These are phyloP conservation scores for Piper betle DNA, from an alignment of 164 flowering plant genomes.

Conservation along the genomic window DNA sequence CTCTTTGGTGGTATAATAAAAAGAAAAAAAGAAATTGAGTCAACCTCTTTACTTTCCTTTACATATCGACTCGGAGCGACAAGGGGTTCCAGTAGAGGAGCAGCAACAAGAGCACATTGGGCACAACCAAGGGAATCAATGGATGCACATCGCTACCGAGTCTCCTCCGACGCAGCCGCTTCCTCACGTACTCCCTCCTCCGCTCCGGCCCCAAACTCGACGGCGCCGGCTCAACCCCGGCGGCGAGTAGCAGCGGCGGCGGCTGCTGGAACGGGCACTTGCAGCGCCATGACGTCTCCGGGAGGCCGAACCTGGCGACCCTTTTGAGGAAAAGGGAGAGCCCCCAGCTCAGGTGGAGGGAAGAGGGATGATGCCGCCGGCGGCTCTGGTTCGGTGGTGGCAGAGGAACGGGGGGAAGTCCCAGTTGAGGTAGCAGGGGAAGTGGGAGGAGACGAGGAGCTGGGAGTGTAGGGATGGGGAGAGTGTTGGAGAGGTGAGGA, in stretches of 20 bases:
- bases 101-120: constrained; percentile 44
- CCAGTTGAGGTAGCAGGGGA: constrained; percentile 78
- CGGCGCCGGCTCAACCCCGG: constrained; percentile 53
- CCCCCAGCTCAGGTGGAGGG: constrained; percentile 37
- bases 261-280: constrained; percentile 80
- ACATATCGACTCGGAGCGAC: constrained; percentile 5
- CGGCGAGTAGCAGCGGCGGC: constrained; percentile 65
- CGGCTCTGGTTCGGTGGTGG: constrained; percentile 7
- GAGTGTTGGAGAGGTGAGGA: constrained; percentile 56
- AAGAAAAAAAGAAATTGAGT: constrained; percentile 24
- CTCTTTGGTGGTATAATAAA: too few species aligned
- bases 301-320: constrained; percentile 36
- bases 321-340: constrained; percentile 51
- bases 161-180: constrained; percentile 39
- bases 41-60: neutral
- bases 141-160: constrained; percentile 35
- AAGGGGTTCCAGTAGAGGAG: constrained; percentile 60
- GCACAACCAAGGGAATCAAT: constrained; percentile 46
- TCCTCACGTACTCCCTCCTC: constrained; percentile 38
- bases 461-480: constrained; percentile 73
- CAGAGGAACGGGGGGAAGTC: constrained; percentile 86
- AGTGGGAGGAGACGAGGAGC: constrained; percentile 47
- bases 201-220: constrained; percentile 34
- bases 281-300: constrained; percentile 68
- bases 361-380: too few species aligned